A percentile compares a stretch with the other conserved stretches of the same genome.
phyloP scores from a whole-genome alignment of 2,329 filamentous ascomycete genomes.

The Onygenales sp. region DNA sequence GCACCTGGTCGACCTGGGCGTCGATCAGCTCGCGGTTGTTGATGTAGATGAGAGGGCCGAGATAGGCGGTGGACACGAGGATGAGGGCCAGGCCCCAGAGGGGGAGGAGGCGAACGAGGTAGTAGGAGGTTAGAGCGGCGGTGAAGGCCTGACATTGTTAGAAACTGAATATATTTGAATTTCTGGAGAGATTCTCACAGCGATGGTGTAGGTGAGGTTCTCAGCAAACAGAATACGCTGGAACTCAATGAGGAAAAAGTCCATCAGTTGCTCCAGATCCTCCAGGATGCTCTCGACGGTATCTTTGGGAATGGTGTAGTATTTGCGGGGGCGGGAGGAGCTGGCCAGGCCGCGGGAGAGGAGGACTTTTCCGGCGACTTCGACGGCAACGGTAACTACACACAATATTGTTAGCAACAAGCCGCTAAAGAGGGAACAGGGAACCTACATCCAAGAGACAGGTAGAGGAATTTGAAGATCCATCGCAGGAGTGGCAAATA shows the following conservation, averaged over 20 bases:
- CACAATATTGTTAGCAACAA: conserved; percentile 5
- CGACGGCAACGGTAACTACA: conserved; percentile 46
- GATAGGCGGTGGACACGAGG: conserved; percentile 46
- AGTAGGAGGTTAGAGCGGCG: conserved; percentile 51
- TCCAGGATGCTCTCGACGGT: conserved; percentile 52
- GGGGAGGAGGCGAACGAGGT: conserved; percentile 57
- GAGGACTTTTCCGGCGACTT: conserved; percentile 46
- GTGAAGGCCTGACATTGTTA: conserved; percentile 43
- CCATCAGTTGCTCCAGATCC: conserved; percentile 55
- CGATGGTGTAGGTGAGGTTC: conserved; percentile 52
- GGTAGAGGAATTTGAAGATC: conserved; percentile 50
- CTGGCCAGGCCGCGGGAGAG: conserved; percentile 51
- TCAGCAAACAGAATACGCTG: conserved; percentile 58
- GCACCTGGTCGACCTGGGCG: conserved; percentile 45
- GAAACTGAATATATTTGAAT: not conserved
- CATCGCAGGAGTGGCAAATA: conserved; percentile 55
- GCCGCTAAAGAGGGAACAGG: not conserved
- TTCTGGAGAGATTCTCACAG: conserved; percentile 34
- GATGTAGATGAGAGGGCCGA: conserved; percentile 54
- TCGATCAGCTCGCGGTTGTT: conserved; percentile 58
- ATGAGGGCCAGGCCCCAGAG: conserved; percentile 54
- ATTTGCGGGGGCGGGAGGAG: conserved; percentile 53
- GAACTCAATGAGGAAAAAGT: conserved; percentile 60
- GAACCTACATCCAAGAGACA: conserved; percentile 44
- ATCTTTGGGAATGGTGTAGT: conserved; percentile 57